Conservation (phyloP, 495 filamentous ascomycete species). For the Xylaria grammica region DNA sequence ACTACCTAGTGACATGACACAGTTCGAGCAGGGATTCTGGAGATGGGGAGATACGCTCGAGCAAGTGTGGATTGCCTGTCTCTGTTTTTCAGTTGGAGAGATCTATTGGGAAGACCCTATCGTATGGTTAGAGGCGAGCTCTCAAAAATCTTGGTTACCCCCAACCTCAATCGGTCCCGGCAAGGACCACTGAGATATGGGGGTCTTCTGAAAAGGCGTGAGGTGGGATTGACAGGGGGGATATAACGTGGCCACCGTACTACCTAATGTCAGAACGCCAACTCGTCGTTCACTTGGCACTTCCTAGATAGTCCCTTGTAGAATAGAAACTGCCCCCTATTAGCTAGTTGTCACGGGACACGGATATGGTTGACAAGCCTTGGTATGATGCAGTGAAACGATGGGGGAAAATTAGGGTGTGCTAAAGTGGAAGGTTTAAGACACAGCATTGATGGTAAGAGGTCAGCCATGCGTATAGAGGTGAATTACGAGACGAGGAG, state of each 20-base stretch:
- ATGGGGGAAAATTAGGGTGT: not conserved
- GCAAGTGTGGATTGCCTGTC: not conserved
- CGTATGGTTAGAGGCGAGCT: not conserved
- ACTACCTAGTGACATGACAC: not conserved
- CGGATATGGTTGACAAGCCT: not conserved
- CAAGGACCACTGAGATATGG: not conserved
- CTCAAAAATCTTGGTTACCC: not conserved
- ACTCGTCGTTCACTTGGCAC: not conserved
- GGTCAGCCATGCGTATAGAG: not conserved
- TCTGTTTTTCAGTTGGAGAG: not conserved
- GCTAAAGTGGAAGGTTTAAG: not conserved
- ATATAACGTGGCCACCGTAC: constrained; percentile 3
- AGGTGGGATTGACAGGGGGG: not conserved
- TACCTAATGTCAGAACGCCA: not conserved
- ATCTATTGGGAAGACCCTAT: not conserved
- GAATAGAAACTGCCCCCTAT: not conserved
- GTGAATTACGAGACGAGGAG: too few relatives aligned
- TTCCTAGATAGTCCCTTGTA: too few relatives aligned
- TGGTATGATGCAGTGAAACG: not conserved
- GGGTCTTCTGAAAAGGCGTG: not conserved
- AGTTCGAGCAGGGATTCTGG: not conserved
- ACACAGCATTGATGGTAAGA: not conserved
- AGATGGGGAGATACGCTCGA: not conserved
- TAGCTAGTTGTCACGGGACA: not conserved
- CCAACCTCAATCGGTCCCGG: not conserved